These are phyloP conservation scores for Aspergillus tubingensis DNA, from an alignment of 2,329 filamentous ascomycete species.

Conservation along the genomic window DNA sequence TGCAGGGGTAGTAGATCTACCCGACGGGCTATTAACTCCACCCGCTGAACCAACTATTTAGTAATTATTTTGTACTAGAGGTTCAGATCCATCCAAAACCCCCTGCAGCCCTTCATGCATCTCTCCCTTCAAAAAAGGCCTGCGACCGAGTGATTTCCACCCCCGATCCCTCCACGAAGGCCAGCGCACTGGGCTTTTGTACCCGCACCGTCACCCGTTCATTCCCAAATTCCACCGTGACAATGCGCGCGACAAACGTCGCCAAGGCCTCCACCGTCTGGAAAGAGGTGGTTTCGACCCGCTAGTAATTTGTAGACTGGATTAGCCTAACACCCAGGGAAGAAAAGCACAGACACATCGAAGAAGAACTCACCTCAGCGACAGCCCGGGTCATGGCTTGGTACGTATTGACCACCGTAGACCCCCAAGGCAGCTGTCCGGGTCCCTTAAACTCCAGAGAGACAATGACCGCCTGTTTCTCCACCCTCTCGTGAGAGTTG, in stretches of 20 bases:
- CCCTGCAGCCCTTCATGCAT: background rate
- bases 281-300: constrained; percentile 51
- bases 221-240: constrained; percentile 48
- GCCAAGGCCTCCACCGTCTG: constrained; percentile 55
- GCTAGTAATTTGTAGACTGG: constrained; percentile 24
- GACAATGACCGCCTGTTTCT: constrained; percentile 52
- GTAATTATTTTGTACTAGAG: too few relatives aligned
- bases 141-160: constrained; percentile 52
- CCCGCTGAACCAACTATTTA: background rate
- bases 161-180: constrained; percentile 51
- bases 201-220: constrained; percentile 50
- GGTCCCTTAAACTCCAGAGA: constrained; percentile 40
- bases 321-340: constrained; percentile 15
- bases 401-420: constrained; percentile 39
- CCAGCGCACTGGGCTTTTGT: constrained; percentile 54
- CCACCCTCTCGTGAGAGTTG: constrained; percentile 54
- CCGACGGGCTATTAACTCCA: background rate
- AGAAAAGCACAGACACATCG: background rate
- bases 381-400: constrained; percentile 43
- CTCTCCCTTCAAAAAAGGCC: constrained; percentile 43
- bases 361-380: constrained; percentile 35
- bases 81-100: background rate
- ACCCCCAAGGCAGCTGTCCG: constrained; percentile 35
- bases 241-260: constrained; percentile 50
- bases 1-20: background rate